Base-by-base conservation (phyloP, 768 basidiomycete genomes). In the Tylopilus felleus region DNA sequence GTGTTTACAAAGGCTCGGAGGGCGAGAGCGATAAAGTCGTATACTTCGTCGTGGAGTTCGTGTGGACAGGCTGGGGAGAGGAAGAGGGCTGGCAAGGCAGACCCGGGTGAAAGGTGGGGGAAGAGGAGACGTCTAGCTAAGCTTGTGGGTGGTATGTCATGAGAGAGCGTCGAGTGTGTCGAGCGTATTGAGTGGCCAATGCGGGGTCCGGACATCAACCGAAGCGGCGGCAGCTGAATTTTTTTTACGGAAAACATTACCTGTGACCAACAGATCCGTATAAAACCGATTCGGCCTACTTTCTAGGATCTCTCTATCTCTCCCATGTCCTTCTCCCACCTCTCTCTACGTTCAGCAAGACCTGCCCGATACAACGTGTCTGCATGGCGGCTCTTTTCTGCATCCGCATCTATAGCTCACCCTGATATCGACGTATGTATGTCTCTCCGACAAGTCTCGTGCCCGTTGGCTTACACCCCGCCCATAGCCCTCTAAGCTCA, bases 1-100 rank as follows among this genome's bases (percentile, higher is more conserved):
- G 88, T 86, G 44, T 83, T 81, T 35, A 94, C 82, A 62, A 79
- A 88, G 7, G 90, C 90, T 31, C 91, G 80, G 22, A 94, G 77
- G 10, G 84, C 80, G 53, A 93, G 84, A 0, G 92, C 90, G 29
- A 92, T 75, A 53, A 92, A 77, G 70, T 93, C 87, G 64, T 93
- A 92, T 8, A 45, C 65, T 54, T 70, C 69, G 6, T 78, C 75
- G 52, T 80, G 77, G 54, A 93, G 79, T 45, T 88, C 83, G 22
- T 77, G 75, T 0, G 77, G 70, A 9, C 74, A 73, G 13, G 63
- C 52, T 0, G 75, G 71, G 0, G 78, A 71, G 25, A 73, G 67
- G 52, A 88, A 78, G 22, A 88, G 70, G 10, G 80, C 75, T 4
- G 86, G 85, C 17, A 81, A 69, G 47, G 76, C 75, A 10, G 74